Evolutionary conservation across 2,329 filamentous ascomycete species (phyloP), one percentile per base, ranked within the genome.

Genomic region (Cladosporium sphaerospermum): DNA sequence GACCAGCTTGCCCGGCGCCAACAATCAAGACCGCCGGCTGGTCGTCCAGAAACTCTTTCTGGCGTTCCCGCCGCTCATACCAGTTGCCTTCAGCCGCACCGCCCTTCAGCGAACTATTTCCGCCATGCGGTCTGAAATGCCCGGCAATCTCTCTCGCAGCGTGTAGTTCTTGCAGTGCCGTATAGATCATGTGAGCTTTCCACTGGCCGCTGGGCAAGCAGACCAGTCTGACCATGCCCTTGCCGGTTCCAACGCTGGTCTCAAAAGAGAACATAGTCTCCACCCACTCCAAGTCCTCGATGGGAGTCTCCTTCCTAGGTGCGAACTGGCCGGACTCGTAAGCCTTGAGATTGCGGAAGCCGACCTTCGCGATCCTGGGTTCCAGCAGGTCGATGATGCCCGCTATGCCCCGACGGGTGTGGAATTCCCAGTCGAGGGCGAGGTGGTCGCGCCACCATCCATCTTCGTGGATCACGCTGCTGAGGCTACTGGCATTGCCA

Each of bases 391-490:
- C 46, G 48, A 62, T 39, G 42, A 80, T 75, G 31, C 69, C 70
- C 46, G 72, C 57, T 44, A 65, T 62, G 10, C 75, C 74, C 57
- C 77, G 74, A n/a, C 78, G 60, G 0, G 81, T 84, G 34, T 73
- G 77, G 19, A 81, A 71, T 33, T 79, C 74, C 75, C 79, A 82
- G 0, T 77, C 75, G 9, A 83, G 61, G 6, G 71, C 75, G 3
- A 84, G 72, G 51, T 83, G 77, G 60, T 84, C 81, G 36, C 80
- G 71, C 79, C 79, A 84, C 4, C 63, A 50, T 14, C 47, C 41
- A 13, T 53, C 53, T 36, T 52, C 54, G 3, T 42, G 23, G 47
- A 50, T 76, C 3, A 80, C 45, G 19, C 48, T 37, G 19, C 50
- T 19, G 4, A 68, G 52, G 10, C 52, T 52, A 3, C 54, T 48